A percentile compares a stretch with the other conserved stretches of the same genome.
Conservation (phyloP, 805 yeast genomes). For the Barnettozyma californica region DNA sequence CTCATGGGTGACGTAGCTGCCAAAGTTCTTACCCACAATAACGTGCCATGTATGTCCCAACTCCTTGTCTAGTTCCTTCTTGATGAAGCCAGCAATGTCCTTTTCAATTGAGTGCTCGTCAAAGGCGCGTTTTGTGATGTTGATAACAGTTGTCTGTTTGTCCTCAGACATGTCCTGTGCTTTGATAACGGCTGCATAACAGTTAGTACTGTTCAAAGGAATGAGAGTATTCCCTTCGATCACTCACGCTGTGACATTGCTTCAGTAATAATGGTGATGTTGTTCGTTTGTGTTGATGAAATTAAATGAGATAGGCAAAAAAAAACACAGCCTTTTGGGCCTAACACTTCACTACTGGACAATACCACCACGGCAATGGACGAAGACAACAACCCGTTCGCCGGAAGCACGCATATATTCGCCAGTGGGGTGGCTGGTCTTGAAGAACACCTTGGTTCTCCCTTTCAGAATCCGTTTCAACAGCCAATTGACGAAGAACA, state of each 20-base stretch:
- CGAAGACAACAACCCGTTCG: constrained; percentile 32
- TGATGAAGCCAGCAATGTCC: constrained; percentile 61
- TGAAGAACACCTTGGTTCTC: constrained; percentile 3
- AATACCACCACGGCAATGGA: constrained; percentile 6
- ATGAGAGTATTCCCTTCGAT: not conserved
- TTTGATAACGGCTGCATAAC: constrained; percentile 18
- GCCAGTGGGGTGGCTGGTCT: constrained; percentile 17
- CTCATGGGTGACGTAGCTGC: constrained; percentile 76
- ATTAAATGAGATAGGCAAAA: not conserved
- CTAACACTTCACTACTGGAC: constrained; percentile 1
- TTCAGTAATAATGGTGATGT: not conserved
- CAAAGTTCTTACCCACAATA: constrained; percentile 74
- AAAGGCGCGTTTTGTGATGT: constrained; percentile 41
- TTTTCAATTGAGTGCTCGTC: constrained; percentile 41
- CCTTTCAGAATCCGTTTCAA: constrained; percentile 3
- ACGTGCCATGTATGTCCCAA: constrained; percentile 79
- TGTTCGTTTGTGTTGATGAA: not conserved
- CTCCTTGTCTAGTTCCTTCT: constrained; percentile 56
- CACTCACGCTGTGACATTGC: not conserved
- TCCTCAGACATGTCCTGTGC: constrained; percentile 36
- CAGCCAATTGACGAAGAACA: not conserved
- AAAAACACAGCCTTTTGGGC: constrained; percentile 2
- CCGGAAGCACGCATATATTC: constrained; percentile 25
- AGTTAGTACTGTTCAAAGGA: not conserved
- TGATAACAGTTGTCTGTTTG: constrained; percentile 44